Conservation (phyloP, 1,284 basidiomycete species). For the Ustilago curta region DNA sequence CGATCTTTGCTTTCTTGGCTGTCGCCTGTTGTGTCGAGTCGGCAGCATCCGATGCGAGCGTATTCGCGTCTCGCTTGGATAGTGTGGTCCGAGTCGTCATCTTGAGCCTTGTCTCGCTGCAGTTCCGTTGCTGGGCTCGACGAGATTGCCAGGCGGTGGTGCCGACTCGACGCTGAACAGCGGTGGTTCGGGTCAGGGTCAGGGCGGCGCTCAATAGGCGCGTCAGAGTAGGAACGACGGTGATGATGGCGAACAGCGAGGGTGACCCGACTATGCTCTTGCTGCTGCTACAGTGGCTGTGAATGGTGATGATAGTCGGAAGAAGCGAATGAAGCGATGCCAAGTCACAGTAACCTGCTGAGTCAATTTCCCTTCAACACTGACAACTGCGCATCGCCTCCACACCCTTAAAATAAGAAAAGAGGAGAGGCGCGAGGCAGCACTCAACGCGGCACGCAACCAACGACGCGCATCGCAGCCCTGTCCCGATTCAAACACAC, state of each 20-base stretch:
- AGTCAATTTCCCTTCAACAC: not conserved
- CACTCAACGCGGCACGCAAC: conserved; percentile 8
- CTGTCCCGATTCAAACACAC: no score
- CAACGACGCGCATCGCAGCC: not conserved
- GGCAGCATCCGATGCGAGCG: conserved; percentile 8
- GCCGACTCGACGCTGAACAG: not conserved
- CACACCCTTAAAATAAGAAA: not conserved
- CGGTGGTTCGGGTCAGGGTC: not conserved
- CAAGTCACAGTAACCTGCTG: not conserved
- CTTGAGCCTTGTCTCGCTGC: not conserved
- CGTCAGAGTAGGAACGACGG: not conserved
- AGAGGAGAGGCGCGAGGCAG: not conserved
- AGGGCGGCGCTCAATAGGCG: conserved; percentile 20
- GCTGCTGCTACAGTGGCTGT: not conserved
- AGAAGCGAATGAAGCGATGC: no score
- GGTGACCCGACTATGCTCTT: not conserved
- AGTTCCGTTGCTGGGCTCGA: not conserved
- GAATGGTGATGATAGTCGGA: not conserved
- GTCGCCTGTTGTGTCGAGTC: not conserved
- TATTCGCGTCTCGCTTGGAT: conserved; percentile 39
- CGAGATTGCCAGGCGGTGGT: not conserved
- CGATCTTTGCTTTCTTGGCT: conserved; percentile 16
- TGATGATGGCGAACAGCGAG: conserved; percentile 2
- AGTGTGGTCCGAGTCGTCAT: conserved; percentile 25
- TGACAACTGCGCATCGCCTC: not conserved